Evolutionary conservation across 805 yeast genomes (phyloP).

Genomic region (Kazachstania martiniae): DNA sequence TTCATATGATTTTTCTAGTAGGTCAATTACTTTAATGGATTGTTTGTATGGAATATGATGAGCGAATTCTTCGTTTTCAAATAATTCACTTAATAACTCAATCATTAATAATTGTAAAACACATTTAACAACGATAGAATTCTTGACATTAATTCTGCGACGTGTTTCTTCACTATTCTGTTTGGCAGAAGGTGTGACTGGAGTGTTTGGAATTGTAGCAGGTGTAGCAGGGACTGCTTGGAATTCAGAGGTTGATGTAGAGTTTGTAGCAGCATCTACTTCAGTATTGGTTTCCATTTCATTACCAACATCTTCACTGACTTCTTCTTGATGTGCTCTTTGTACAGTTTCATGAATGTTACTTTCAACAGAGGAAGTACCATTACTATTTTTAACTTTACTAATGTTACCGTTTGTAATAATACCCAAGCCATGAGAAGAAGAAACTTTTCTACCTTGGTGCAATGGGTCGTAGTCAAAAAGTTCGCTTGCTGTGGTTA

Average conservation of each 20-base stretch:
- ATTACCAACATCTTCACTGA: conserved; percentile 29
- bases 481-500: conserved; percentile 80
- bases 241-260: background rate
- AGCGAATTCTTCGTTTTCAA: conserved; percentile 61
- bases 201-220: too few species aligned
- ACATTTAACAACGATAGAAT: conserved; percentile 82
- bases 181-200: too few species aligned
- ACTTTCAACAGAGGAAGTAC: background rate
- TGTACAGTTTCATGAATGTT: conserved; percentile 23
- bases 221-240: background rate
- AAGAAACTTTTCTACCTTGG: conserved; percentile 22
- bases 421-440: background rate
- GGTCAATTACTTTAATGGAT: conserved; percentile 45
- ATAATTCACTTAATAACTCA: conserved; percentile 71
- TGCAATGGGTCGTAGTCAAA: conserved; percentile 42
- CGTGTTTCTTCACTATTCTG: conserved; percentile 13
- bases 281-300: conserved; percentile 20
- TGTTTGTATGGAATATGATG: conserved; percentile 55
- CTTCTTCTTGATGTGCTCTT: conserved; percentile 26
- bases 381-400: conserved; percentile 23
- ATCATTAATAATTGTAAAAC: conserved; percentile 83
- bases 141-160: conserved; percentile 43
- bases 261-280: background rate
- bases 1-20: conserved; percentile 58
- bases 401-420: conserved; percentile 7